Base-by-base conservation (phyloP, 768 basidiomycete genomes). In the Termitomyces sp. region DNA sequence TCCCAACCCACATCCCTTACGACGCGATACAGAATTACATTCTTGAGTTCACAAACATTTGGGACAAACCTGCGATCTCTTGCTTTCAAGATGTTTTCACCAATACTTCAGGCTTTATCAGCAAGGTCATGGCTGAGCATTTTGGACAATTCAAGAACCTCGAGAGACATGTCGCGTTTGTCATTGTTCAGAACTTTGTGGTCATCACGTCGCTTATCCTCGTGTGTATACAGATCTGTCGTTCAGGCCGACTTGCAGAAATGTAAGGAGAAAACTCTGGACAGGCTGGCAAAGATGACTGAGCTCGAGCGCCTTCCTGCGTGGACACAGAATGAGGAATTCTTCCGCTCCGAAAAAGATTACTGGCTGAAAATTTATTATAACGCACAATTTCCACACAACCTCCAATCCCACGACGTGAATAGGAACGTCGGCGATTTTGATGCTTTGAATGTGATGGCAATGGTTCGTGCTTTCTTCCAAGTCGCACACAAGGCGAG, bases 391-490 rank as follows among this genome's bases (percentile, higher is more conserved):
- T 41, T 31, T 34, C 10, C 12, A 2, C n/a, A 22, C 7, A 18
- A 10, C 16, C 37, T 2, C 6, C 33, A 29, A 18, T 22, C 9
- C 5, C 34, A n/a, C 16, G 45, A 53, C 3, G 28, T 53, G 29
- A 31, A 39, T 33, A 52, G 26, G n/a, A 52, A 53, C 33, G 13
- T 62, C 37, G 15, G 26, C 1, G 54, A 68, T 58, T 69, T 73
- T 39, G 74, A 78, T 15, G 85, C 82, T 51, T 55, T 85, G 15
- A 58, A 64, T 2, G 74, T 85, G 6, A 82, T 83, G 78, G 79
- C 83, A 0, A 77, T 78, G 18, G 79, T 84, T 0, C 74, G 77
- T 0, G 83, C 81, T 5, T 86, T 82, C 59, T 84, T 80, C 64
- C 75, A 81, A 39, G 74, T 85, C 0, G 76, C 83, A 7, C 78